A percentile compares a stretch with the other conserved stretches of the same genome.
These are phyloP conservation scores for Laburnicola sp. DNA, from an alignment of 2,329 filamentous ascomycete genomes.

Conservation along the genomic window DNA sequence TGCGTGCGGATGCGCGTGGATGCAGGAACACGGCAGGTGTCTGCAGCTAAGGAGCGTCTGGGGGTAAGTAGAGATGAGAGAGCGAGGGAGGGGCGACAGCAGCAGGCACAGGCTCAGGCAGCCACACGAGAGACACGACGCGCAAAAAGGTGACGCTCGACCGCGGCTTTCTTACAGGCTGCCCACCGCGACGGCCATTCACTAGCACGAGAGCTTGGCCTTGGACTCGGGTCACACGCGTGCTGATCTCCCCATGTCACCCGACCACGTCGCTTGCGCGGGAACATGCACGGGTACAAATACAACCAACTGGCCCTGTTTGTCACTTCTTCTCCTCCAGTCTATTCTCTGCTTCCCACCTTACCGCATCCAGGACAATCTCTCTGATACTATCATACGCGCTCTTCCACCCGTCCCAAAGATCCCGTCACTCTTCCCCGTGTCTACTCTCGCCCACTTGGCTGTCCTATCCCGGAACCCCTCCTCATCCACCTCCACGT, in stretches of 20 bases:
- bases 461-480: not conserved
- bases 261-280: too few relatives aligned
- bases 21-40: constrained; percentile 12
- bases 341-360: constrained; percentile 11
- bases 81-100: constrained; percentile 5
- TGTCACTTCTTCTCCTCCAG: constrained; percentile 18
- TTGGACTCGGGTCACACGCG: too few relatives aligned
- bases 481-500: constrained; percentile 6
- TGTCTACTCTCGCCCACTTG: constrained; percentile 14
- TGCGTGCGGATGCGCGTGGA: constrained; percentile 6
- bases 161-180: constrained; percentile 5
- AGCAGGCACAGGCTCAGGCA: not conserved
- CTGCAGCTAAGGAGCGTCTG: constrained; percentile 21
- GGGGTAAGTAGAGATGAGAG: constrained; percentile 13
- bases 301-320: constrained; percentile 17
- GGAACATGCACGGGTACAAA: not conserved
- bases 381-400: constrained; percentile 15
- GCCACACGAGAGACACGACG: too few relatives aligned
- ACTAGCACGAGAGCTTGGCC: too few relatives aligned
- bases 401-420: constrained; percentile 23
- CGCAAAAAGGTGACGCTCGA: constrained; percentile 5
- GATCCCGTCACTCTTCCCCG: constrained; percentile 14
- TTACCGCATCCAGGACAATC: constrained; percentile 17
- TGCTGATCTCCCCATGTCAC: too few relatives aligned
- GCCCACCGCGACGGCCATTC: not conserved